Conservation (phyloP, 768 basidiomycete genomes). For the Paxillus ammoniavirescens region DNA sequence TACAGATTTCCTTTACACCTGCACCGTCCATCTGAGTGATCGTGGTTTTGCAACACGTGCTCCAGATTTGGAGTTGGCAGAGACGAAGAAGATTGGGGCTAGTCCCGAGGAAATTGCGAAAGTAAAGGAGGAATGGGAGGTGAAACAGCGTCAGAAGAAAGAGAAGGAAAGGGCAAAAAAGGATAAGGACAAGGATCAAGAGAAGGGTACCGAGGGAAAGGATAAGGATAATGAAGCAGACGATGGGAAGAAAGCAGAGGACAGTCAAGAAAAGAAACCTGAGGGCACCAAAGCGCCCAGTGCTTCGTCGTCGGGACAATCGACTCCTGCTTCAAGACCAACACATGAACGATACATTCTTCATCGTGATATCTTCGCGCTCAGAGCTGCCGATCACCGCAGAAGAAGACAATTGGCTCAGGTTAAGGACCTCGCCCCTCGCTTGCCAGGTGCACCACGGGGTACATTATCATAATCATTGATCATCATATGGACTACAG, state of each 20-base stretch:
- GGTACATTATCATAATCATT: constrained; percentile 17
- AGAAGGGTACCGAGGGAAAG: constrained; percentile 34
- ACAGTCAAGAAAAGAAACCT: constrained; percentile 15
- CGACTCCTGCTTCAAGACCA: constrained; percentile 37
- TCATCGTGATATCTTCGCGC: constrained; percentile 81
- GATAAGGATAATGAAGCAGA: constrained; percentile 35
- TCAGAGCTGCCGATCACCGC: constrained; percentile 76
- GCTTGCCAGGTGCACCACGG: constrained; percentile 62
- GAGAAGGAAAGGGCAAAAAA: constrained; percentile 52
- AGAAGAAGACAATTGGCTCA: constrained; percentile 65
- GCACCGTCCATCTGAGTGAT: constrained; percentile 78
- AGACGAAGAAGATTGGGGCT: constrained; percentile 31
- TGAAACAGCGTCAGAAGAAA: constrained; percentile 60
- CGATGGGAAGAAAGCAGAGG: constrained; percentile 31
- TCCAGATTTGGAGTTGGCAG: constrained; percentile 38
- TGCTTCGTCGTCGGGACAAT: constrained; percentile 29
- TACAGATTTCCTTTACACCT: constrained; percentile 84
- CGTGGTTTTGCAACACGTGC: constrained; percentile 66
- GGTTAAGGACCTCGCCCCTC: constrained; percentile 67
- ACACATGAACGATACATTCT: constrained; percentile 74
- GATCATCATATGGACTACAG: not conserved
- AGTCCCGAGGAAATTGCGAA: constrained; percentile 73
- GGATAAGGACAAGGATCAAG: constrained; percentile 37
- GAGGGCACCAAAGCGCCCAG: constrained; percentile 21
- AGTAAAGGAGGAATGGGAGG: constrained; percentile 80